phyloP scores from a whole-genome alignment of 176 grass and related monocot species.

The Bolboschoenus planiculmis region DNA sequence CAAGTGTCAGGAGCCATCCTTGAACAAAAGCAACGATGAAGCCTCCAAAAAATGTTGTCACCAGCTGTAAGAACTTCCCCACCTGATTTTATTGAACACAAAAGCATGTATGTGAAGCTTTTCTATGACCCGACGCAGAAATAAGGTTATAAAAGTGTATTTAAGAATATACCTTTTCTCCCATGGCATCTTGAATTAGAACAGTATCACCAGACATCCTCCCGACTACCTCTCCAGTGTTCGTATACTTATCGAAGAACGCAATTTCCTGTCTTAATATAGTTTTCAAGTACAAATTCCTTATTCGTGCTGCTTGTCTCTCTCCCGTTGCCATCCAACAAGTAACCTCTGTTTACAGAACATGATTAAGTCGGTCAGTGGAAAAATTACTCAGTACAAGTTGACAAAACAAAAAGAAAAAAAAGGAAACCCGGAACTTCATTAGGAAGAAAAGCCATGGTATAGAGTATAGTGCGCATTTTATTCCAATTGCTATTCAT shows the following conservation, averaged over 20 bases:
- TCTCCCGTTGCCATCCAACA: constrained; percentile 99
- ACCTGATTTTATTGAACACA: constrained; percentile 30
- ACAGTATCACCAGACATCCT: constrained; percentile 98
- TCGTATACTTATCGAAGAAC: constrained; percentile 94
- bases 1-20: constrained; percentile 83
- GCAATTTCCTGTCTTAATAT: constrained; percentile 95
- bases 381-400: neutral
- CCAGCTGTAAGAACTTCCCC: constrained; percentile 85
- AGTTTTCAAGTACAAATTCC: constrained; percentile 88
- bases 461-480: neutral
- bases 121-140: neutral
- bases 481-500: neutral
- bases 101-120: neutral
- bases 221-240: constrained; percentile 85
- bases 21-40: constrained; percentile 86
- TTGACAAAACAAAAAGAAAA: neutral
- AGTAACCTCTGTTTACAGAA: constrained; percentile 61
- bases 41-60: constrained; percentile 80
- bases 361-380: neutral
- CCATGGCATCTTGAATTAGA: constrained; percentile 99
- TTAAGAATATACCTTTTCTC: constrained; percentile 63
- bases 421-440: neutral
- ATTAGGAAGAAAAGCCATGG: neutral
- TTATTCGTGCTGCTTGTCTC: constrained; percentile 85
- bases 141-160: neutral